Evolutionary conservation across 2,329 filamentous ascomycete genomes (phyloP), one percentile per base, ranked within the genome.

Genomic region (Epicoccum sorghinum): DNA sequence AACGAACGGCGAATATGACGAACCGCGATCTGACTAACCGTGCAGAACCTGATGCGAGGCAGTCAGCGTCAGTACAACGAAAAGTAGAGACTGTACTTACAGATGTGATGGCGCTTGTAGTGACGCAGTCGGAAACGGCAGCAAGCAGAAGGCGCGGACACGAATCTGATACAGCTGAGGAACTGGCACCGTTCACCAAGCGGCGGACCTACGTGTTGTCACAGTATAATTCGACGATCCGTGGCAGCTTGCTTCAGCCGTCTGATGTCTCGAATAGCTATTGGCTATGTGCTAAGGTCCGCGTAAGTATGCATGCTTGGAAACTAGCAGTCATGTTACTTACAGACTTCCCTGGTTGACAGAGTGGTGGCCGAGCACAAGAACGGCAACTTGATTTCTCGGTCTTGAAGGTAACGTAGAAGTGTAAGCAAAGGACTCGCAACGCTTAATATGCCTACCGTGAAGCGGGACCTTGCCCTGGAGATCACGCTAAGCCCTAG

Each of bases 131-230:
- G 9, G 9, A 40, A 47, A 30, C 42, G 39, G 55, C 38, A 55
- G 44, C 40, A 50, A 29, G 33, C 48, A 25, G 30, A 47, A 51
- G 42, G 53, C 44, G 57, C 59, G 55, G 41, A 41, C 48, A 49
- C 41, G 41, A 61, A 58, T 48, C 44, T 61, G 54, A 52, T 38
- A 29, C 44, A 14, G 47, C 51, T 53, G 46, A 57, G 45, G 52
- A 60, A 49, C 59, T 57, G 52, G 41, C 47, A 51, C 45, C 35
- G 54, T 47, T 43, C 60, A 56, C 62, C 68, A 70, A 71, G 67
- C 67, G 56, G 50, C 38, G 47, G 35, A 40, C 38, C 61, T 54
- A 51, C 61, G 62, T 68, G 62, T 56, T 57, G 57, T 65, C 51
- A 58, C 52, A 50, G 18, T 18, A 18, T 18, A 55, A 36, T 48